Evolutionary conservation across 78 protist genomes (phyloP).

Genomic region (Dictyostelium capitatum): DNA sequence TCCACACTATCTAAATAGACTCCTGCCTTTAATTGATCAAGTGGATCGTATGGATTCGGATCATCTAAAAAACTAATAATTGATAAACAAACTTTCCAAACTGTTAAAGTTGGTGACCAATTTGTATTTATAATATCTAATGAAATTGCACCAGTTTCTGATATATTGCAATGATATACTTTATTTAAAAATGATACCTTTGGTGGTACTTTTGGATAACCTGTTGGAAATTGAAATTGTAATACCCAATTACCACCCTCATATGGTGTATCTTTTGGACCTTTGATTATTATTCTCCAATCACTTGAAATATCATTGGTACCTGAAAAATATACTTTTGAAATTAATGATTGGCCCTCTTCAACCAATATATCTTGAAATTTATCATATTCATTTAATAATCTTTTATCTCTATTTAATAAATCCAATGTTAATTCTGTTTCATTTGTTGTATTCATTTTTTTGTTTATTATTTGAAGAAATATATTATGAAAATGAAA

Average conservation of each 20-base stretch:
- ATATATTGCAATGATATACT: conserved; percentile 38
- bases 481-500: too few relatives aligned
- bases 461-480: too few relatives aligned
- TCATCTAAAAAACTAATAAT: conserved; percentile 55
- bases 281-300: conserved; percentile 39
- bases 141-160: conserved; percentile 65
- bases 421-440: too few relatives aligned
- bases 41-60: conserved; percentile 78
- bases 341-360: too few relatives aligned
- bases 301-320: background rate
- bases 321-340: too few relatives aligned
- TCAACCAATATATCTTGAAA: too few relatives aligned
- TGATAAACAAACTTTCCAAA: conserved; percentile 50
- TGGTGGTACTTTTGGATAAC: conserved; percentile 6
- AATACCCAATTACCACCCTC: conserved; percentile 71
- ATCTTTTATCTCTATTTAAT: too few relatives aligned
- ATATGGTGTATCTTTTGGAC: conserved; percentile 72
- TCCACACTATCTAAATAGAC: background rate
- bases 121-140: conserved; percentile 94
- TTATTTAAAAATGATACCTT: background rate
- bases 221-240: background rate
- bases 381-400: too few relatives aligned
- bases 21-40: conserved; percentile 51
- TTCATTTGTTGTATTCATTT: too few relatives aligned
- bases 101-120: conserved; percentile 88